These are phyloP conservation scores for Gorgonomyces haynaldii DNA, from an alignment of 192 early-diverging fungal species.

Conservation along the genomic window DNA sequence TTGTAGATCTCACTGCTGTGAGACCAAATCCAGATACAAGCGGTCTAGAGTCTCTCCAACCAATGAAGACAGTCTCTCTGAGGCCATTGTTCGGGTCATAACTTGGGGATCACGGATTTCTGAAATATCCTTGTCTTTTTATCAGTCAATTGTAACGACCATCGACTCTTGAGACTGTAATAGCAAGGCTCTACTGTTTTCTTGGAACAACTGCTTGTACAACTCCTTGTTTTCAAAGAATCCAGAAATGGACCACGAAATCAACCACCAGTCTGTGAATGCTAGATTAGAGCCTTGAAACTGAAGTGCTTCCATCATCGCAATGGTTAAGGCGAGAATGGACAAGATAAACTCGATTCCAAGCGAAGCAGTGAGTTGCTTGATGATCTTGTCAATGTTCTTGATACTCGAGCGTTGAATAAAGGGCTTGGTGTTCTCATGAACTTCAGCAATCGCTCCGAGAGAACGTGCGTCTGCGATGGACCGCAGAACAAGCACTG, in stretches of 20 bases:
- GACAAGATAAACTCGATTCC: conserved; percentile 4
- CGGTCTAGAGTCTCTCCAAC: no score
- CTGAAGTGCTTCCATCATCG: conserved; percentile 3
- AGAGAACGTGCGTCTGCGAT: not conserved
- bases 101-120: no score
- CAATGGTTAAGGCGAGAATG: conserved; percentile 5
- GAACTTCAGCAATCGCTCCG: not conserved
- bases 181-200: no score
- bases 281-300: not conserved
- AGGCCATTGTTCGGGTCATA: no score
- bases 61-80: no score
- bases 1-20: no score
- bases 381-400: not conserved
- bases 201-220: not conserved
- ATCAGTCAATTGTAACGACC: no score
- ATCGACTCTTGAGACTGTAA: no score
- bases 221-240: not conserved
- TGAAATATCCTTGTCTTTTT: no score
- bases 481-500: not conserved
- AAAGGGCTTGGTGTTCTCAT: not conserved
- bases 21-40: no score
- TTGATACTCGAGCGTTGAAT: not conserved
- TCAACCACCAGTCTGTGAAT: conserved; percentile 9
- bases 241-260: conserved; percentile 5
- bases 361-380: no score